Percentiles rank a stretch among this genome's conserved stretches.
phyloP scores from a whole-genome alignment of 2,329 filamentous ascomycete genomes.

The Colletotrichum cordylinicola region DNA sequence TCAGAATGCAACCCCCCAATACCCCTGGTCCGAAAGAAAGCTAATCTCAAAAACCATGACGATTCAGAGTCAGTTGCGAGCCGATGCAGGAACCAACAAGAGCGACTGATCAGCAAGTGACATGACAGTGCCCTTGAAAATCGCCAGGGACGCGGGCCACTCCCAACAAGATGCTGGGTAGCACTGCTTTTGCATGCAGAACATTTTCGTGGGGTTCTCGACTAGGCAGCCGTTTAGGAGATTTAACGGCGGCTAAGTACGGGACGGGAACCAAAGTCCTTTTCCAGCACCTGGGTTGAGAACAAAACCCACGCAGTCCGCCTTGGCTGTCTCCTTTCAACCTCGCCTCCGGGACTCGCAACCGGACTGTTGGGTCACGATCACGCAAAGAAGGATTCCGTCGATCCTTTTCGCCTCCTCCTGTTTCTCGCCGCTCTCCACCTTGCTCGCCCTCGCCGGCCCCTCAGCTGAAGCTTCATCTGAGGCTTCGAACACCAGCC shows the following conservation, averaged over 20 bases:
- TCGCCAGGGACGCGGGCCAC: neutral
- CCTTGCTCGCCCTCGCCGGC: neutral
- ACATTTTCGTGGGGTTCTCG: neutral
- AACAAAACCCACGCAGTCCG: neutral
- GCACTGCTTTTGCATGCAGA: neutral
- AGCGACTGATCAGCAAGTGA: neutral
- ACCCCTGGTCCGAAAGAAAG: neutral
- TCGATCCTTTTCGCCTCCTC: neutral
- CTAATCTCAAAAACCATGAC: neutral
- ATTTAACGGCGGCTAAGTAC: neutral
- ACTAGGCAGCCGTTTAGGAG: neutral
- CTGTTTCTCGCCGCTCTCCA: constrained; percentile 2
- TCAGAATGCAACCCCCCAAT: neutral
- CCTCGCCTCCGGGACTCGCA: neutral
- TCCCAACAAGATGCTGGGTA: neutral
- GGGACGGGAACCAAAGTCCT: neutral
- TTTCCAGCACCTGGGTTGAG: neutral
- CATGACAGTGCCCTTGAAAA: neutral
- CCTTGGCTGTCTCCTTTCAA: constrained; percentile 7
- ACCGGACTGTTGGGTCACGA: constrained; percentile 8
- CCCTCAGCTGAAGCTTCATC: neutral
- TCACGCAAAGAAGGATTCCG: neutral
- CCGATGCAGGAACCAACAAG: neutral
- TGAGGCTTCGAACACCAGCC: neutral
- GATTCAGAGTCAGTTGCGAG: neutral